Percentiles rank a stretch among this genome's conserved stretches.
Evolutionary conservation across 1,284 basidiomycete genomes (phyloP).

Genomic region (Prillingera fragicola): DNA sequence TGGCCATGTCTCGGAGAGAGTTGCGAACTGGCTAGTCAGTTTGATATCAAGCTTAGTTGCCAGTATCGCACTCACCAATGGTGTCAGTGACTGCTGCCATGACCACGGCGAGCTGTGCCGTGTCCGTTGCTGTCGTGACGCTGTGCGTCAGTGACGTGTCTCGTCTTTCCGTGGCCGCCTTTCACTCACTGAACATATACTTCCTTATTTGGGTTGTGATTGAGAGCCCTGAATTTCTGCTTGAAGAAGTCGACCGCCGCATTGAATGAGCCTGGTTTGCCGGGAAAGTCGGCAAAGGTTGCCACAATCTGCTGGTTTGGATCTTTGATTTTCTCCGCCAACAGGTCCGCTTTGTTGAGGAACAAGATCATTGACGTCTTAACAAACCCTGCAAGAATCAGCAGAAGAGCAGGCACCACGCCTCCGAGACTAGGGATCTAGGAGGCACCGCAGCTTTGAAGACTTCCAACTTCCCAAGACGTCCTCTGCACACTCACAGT

Average conservation of each 20-base stretch:
- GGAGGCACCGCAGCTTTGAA: no score
- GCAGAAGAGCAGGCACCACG: no score
- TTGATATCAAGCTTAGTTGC: no score
- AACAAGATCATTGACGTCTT: slow-evolving; percentile 87
- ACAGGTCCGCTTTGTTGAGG: slow-evolving; percentile 85
- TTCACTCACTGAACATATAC: slow-evolving; percentile 79
- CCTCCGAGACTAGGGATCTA: no score
- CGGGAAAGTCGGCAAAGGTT: slow-evolving; percentile 69
- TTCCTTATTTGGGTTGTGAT: slow-evolving; percentile 79
- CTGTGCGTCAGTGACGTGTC: slow-evolving; percentile 47
- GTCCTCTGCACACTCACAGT: slow-evolving; percentile 39
- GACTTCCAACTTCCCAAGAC: no score
- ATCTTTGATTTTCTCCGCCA: slow-evolving; percentile 67
- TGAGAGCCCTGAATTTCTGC: slow-evolving; percentile 71
- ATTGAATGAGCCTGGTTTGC: slow-evolving; percentile 51
- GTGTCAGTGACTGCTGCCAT: slow-evolving; percentile 66
- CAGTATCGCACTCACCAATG: slow-evolving; percentile 11
- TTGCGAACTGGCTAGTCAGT: slow-evolving; percentile 17
- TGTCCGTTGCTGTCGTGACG: slow-evolving; percentile 89
- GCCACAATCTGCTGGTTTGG: slow-evolving; percentile 70
- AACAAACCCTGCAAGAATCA: slow-evolving; percentile 62
- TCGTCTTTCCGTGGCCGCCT: slow-evolving; percentile 13
- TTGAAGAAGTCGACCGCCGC: slow-evolving; percentile 71
- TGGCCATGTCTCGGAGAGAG: slow-evolving; percentile 19
- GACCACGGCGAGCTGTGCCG: slow-evolving; percentile 79